Evolutionary conservation across 495 filamentous ascomycete genomes (phyloP).

Genomic region (Bathelium albidoporum): DNA sequence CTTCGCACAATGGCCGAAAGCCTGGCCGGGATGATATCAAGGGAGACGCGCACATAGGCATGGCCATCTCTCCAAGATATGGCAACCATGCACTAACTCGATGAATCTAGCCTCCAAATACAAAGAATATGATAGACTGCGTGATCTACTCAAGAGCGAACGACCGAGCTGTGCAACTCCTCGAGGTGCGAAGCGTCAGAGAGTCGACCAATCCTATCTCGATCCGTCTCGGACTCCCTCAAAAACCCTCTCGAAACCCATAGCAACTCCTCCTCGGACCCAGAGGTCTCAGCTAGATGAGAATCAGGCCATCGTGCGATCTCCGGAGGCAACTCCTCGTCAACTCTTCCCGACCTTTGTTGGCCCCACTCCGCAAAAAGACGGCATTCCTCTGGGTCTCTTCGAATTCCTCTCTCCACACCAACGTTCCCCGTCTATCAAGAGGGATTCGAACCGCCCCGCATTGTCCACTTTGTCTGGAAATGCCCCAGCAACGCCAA

Average conservation of each 20-base stretch:
- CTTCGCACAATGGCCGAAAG: slow-evolving; percentile 59
- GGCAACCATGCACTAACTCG: slow-evolving; percentile 1
- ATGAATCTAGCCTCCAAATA: slow-evolving; percentile 64
- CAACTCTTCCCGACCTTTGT: slow-evolving; percentile 30
- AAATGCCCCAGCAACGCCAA: slow-evolving; percentile 31
- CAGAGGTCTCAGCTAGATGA: not conserved
- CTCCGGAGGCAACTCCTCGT: slow-evolving; percentile 8
- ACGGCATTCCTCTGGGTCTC: slow-evolving; percentile 78
- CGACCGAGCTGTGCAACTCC: slow-evolving; percentile 70
- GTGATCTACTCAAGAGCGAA: slow-evolving; percentile 87
- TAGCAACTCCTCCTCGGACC: slow-evolving; percentile 33
- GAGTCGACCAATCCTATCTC: slow-evolving; percentile 1
- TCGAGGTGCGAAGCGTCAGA: slow-evolving; percentile 25
- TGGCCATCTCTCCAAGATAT: slow-evolving; percentile 8
- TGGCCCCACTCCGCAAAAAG: slow-evolving; percentile 84
- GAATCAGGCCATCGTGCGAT: not conserved
- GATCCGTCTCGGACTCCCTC: slow-evolving; percentile 11
- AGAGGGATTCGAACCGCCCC: not conserved
- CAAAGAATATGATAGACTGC: slow-evolving; percentile 72
- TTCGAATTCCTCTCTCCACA: slow-evolving; percentile 65
- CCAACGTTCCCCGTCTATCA: slow-evolving; percentile 19
- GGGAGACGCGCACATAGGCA: slow-evolving; percentile 70
- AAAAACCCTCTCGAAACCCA: slow-evolving; percentile 24
- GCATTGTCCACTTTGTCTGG: slow-evolving; percentile 4
- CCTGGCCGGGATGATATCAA: slow-evolving; percentile 81